These are phyloP conservation scores for Aureobasidium sp. DNA, from an alignment of 2,329 filamentous ascomycete species.

Conservation along the genomic window DNA sequence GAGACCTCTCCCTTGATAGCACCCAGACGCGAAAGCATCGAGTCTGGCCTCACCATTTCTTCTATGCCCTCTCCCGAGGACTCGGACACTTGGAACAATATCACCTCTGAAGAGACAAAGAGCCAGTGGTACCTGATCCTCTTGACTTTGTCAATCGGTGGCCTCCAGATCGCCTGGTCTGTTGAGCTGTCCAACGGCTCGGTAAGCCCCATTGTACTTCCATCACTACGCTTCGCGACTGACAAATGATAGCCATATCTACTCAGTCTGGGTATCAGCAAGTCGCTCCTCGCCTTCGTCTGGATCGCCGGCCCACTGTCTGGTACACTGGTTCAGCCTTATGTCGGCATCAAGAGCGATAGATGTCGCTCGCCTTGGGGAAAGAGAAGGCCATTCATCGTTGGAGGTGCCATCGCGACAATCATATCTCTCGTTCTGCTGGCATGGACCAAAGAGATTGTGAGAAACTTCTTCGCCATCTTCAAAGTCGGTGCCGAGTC, in stretches of 20 bases:
- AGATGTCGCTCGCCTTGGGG: slow-evolving; percentile 39
- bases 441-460: slow-evolving; percentile 44
- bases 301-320: slow-evolving; percentile 50
- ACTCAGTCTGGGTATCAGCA: slow-evolving; percentile 43
- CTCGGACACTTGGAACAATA: slow-evolving; percentile 29
- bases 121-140: slow-evolving; percentile 78
- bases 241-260: slow-evolving; percentile 36
- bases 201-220: slow-evolving; percentile 28
- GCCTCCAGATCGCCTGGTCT: slow-evolving; percentile 90
- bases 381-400: slow-evolving; percentile 44
- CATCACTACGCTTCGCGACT: not conserved
- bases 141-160: slow-evolving; percentile 75
- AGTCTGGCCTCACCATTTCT: slow-evolving; percentile 12
- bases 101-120: slow-evolving; percentile 57
- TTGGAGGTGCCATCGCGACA: slow-evolving; percentile 40
- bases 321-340: slow-evolving; percentile 45
- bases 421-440: slow-evolving; percentile 41
- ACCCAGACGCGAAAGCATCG: slow-evolving; percentile 11
- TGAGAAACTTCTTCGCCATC: slow-evolving; percentile 56
- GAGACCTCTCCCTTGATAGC: slow-evolving; percentile 25
- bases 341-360: slow-evolving; percentile 46
- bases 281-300: slow-evolving; percentile 41
- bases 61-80: slow-evolving; percentile 16
- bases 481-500: slow-evolving; percentile 65
- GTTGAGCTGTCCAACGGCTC: slow-evolving; percentile 92